Evolutionary conservation across 1,139 yeast genomes (phyloP).

Genomic region (Geotrichum australiense): DNA sequence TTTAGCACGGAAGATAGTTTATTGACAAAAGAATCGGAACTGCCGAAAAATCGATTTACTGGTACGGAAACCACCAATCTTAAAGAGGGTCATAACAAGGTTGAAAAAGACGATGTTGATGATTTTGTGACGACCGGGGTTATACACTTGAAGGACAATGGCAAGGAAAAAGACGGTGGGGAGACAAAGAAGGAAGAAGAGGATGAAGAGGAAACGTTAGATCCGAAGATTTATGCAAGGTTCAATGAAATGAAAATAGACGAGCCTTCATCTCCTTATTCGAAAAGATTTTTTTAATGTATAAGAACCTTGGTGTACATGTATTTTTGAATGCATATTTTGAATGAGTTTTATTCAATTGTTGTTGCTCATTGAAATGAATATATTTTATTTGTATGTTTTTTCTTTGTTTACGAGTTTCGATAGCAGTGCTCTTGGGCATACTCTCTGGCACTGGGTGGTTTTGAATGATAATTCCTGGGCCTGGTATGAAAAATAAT

Average conservation of each 20-base stretch:
- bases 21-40: constrained; percentile 3
- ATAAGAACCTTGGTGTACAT: background rate
- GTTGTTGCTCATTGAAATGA: no score
- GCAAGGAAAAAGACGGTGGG: background rate
- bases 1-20: constrained; percentile 3
- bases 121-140: constrained; percentile 1
- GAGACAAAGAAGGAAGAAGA: constrained; percentile 1
- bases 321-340: background rate
- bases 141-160: background rate
- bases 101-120: constrained; percentile 2
- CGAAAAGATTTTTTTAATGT: constrained; percentile 9
- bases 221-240: constrained; percentile 16
- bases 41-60: background rate
- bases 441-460: no score
- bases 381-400: no score
- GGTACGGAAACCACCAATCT: background rate
- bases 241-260: constrained; percentile 14
- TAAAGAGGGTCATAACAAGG: constrained; percentile 1
- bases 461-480: no score
- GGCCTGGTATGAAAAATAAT: no score
- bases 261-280: background rate
- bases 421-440: no score
- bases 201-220: constrained; percentile 9
- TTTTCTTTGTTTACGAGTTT: no score
- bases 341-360: background rate